Evolutionary conservation across 352 stramenopile species (phyloP), one percentile per base, ranked within the genome.

Genomic region (Thraustochytrium sp.): DNA sequence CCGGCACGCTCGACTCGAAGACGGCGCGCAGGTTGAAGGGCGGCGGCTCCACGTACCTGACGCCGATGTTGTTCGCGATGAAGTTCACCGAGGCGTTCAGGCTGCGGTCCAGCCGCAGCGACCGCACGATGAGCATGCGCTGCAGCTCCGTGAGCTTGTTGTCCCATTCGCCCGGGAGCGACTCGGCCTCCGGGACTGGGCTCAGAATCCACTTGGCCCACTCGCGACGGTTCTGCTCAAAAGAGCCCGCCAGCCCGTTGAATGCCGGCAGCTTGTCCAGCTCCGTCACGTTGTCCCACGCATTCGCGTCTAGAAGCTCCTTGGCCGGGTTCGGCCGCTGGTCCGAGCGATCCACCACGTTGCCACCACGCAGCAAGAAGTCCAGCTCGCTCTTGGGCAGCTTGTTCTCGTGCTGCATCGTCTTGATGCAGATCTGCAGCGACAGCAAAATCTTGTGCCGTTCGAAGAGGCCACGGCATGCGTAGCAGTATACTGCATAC

Each of bases 381-480:
- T 97, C 92, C 80, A 97, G 98, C 84, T 98, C 95, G 5, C 97
- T 91, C 42, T 89, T 76, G 4, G 93, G 92, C 1, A 98, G 87
- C 75, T 98, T 97, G 72, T 93, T 90, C 9, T 96, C 85, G 54
- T 90, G 95, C 84, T 95, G 89, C 54, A 98, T 87, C 29, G 97
- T 94, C 26, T 93, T 92, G 18, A 97, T 90, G 65, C 92, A 97
- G 87, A 97, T 95, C 78, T 98, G 94, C 18, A 98, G 87, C 36
- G 93, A 97, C 72, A 98, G 97, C 0, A 98, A 87, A 3, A 98
- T 87, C 84, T 98, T 98, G 87, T 98, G 94, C 0, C 92, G 89
- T 84, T 98, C 95, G 84, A 98, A 98, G 0, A 98, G 89, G 16
- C 94, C 95, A 18, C 94, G 90, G 77, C 95, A 98, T 0, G 95